Evolutionary conservation across 768 basidiomycete species (phyloP).

Genomic region (Paxillus rubicundulus): DNA sequence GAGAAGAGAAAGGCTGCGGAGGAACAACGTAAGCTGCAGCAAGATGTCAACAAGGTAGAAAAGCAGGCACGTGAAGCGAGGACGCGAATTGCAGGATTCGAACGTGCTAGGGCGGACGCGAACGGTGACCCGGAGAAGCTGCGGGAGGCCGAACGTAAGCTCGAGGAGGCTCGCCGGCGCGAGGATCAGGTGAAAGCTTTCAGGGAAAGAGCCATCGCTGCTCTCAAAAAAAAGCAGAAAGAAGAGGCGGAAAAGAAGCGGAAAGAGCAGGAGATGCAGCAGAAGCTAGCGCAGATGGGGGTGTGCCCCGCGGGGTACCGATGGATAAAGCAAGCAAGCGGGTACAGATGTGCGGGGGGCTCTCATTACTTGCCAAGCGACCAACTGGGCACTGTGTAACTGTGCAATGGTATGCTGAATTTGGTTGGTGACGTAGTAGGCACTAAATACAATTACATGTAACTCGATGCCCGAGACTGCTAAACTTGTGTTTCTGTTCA

Average conservation of each 20-base stretch:
- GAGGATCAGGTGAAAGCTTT: constrained; percentile 25
- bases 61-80: constrained; percentile 12
- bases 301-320: constrained; percentile 43
- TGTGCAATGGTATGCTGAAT: constrained; percentile 5
- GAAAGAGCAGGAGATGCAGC: constrained; percentile 37
- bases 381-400: constrained; percentile 11
- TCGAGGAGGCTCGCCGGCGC: constrained; percentile 29
- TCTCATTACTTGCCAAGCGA: constrained; percentile 37
- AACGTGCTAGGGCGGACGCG: constrained; percentile 17
- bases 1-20: constrained; percentile 16
- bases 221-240: constrained; percentile 31
- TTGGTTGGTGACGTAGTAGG: too few relatives aligned
- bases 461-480: too few relatives aligned
- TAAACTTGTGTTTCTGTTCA: too few relatives aligned
- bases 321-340: constrained; percentile 42
- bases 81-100: constrained; percentile 10
- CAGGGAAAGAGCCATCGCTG: constrained; percentile 23
- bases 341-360: constrained; percentile 50
- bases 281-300: constrained; percentile 46
- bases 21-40: constrained; percentile 17
- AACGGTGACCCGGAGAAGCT: constrained; percentile 19
- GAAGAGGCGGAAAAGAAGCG: constrained; percentile 37
- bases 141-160: constrained; percentile 25
- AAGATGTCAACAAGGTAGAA: constrained; percentile 15
- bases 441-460: too few relatives aligned